Percentiles rank a stretch among this genome's conserved stretches.
These are phyloP conservation scores for Suhomyces guaymorum DNA, from an alignment of 1,139 yeast species.

Conservation along the genomic window DNA sequence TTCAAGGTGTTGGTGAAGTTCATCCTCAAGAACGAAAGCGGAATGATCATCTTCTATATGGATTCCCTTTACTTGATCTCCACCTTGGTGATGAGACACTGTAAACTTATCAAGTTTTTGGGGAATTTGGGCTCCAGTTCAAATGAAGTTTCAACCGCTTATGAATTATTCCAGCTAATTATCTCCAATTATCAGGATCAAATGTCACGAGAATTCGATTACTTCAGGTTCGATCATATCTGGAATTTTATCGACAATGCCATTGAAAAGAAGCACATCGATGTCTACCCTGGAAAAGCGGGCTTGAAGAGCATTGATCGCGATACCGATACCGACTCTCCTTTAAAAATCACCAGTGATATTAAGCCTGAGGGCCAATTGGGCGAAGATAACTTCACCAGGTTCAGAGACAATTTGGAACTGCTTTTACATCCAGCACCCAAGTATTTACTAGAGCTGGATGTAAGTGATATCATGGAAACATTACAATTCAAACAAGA, in stretches of 20 bases:
- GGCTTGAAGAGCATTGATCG: conserved; percentile 1
- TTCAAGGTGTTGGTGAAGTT: conserved; percentile 41
- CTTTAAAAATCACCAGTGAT: conserved; percentile 27
- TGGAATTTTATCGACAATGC: conserved; percentile 43
- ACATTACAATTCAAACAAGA: conserved; percentile 1
- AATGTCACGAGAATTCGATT: conserved; percentile 34
- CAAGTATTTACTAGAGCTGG: conserved; percentile 19
- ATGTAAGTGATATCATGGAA: conserved; percentile 21
- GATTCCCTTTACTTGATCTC: conserved; percentile 43
- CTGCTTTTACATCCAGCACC: conserved; percentile 14
- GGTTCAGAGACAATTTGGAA: conserved; percentile 33
- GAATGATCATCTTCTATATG: conserved; percentile 42
- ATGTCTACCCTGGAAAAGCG: not conserved
- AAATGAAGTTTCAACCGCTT: conserved; percentile 23
- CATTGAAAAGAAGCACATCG: conserved; percentile 23
- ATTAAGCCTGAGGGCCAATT: conserved; percentile 5
- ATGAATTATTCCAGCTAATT: conserved; percentile 38
- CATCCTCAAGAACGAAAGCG: conserved; percentile 43
- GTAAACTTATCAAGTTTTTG: conserved; percentile 38
- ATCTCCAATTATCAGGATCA: conserved; percentile 39
- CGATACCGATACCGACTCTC: conserved; percentile 5
- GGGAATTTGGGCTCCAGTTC: conserved; percentile 16
- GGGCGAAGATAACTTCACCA: conserved; percentile 13
- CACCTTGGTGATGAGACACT: conserved; percentile 37
- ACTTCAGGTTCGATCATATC: conserved; percentile 32